These are phyloP conservation scores for Climacium dendroides DNA, from an alignment of 225 moss, liverwort and hornwort genomes.

Conservation along the genomic window DNA sequence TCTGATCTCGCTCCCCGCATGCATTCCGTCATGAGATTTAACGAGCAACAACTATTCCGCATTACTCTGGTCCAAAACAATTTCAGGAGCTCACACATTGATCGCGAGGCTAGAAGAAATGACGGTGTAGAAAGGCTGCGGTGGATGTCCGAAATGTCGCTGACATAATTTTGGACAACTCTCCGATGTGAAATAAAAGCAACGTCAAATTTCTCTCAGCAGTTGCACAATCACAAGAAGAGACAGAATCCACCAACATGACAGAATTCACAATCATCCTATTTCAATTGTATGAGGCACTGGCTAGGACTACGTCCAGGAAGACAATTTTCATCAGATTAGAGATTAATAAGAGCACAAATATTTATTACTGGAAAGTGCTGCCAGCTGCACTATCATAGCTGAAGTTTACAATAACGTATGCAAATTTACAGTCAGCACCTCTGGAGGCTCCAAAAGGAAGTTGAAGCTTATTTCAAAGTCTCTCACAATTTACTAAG, in stretches of 20 bases:
- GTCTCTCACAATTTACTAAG: neutral
- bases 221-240: neutral
- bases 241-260: neutral
- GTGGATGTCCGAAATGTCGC: neutral
- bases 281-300: neutral
- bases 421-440: neutral
- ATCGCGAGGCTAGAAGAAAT: neutral
- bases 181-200: neutral
- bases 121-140: neutral
- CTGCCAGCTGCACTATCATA: neutral
- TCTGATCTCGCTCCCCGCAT: neutral
- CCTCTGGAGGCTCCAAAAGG: neutral
- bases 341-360: neutral
- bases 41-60: neutral
- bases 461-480: constrained; percentile 6
- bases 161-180: neutral
- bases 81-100: neutral
- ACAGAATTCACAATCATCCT: neutral
- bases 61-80: neutral
- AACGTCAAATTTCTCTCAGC: neutral
- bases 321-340: neutral
- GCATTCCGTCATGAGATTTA: neutral
- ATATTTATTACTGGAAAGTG: constrained; percentile 3
- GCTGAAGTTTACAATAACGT: neutral
- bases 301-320: neutral